A percentile compares a stretch with the other conserved stretches of the same genome.
Conservation (phyloP, 1,139 yeast species). For the Pichia norvegensis region DNA sequence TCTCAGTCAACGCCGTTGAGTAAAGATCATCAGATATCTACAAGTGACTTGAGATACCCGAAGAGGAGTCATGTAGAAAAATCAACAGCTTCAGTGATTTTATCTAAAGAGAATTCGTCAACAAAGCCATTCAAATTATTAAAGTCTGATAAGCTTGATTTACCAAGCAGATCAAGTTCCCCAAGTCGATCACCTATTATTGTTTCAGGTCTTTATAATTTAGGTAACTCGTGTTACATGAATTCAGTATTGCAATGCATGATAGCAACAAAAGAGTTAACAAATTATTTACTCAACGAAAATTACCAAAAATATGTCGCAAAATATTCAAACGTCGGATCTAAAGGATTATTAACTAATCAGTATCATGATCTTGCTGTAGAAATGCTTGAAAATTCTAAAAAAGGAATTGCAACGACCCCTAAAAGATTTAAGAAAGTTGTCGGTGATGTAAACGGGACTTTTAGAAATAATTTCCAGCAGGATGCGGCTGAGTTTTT, state of each 20-base stretch:
- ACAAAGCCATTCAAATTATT: background rate
- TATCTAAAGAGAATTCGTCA: too few species aligned
- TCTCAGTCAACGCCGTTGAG: too few species aligned
- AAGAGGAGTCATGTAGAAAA: too few species aligned
- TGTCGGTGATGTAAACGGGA: constrained; percentile 23
- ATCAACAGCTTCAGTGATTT: background rate
- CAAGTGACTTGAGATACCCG: too few species aligned
- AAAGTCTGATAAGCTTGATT: background rate
- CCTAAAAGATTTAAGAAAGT: constrained; percentile 25
- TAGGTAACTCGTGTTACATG: constrained; percentile 69
- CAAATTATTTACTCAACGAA: constrained; percentile 41
- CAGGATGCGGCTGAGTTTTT: constrained; percentile 76
- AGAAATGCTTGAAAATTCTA: constrained; percentile 44
- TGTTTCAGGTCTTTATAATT: constrained; percentile 59
- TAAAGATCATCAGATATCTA: too few species aligned
- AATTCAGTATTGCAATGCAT: constrained; percentile 62
- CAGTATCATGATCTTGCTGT: constrained; percentile 62
- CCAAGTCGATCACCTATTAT: constrained; percentile 15
- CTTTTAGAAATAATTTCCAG: constrained; percentile 40
- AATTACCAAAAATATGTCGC: constrained; percentile 69
- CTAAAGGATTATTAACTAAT: constrained; percentile 74
- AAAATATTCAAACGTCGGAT: constrained; percentile 66
- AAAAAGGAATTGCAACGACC: constrained; percentile 17
- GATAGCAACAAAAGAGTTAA: constrained; percentile 39
- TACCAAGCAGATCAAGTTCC: background rate